phyloP scores from a whole-genome alignment of 352 stramenopile species.

The Globisporangium perplexum region DNA sequence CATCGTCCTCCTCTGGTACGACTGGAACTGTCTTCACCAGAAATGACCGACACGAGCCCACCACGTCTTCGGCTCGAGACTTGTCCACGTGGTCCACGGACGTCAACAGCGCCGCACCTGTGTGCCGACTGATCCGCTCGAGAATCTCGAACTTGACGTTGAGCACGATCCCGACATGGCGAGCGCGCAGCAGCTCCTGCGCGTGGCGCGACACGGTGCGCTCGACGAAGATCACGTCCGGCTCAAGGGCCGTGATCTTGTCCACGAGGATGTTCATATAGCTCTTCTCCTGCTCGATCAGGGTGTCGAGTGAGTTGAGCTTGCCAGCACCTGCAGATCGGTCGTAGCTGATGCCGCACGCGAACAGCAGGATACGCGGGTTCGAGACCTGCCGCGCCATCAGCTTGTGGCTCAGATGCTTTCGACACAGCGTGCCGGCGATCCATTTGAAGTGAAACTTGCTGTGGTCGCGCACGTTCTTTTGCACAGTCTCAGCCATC shows the following conservation, averaged over 20 bases:
- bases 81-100: slow-evolving; percentile 92
- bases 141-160: slow-evolving; percentile 93
- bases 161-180: slow-evolving; percentile 90
- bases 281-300: slow-evolving; percentile 95
- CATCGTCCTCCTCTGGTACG: slow-evolving; percentile 34
- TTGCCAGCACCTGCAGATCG: slow-evolving; percentile 74
- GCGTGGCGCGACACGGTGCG: slow-evolving; percentile 86
- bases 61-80: slow-evolving; percentile 34
- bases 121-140: slow-evolving; percentile 91
- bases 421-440: slow-evolving; percentile 93
- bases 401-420: slow-evolving; percentile 96
- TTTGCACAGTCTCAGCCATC: slow-evolving; percentile 35
- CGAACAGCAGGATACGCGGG: slow-evolving; percentile 96
- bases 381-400: slow-evolving; percentile 93
- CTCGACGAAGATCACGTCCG: slow-evolving; percentile 94
- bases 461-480: slow-evolving; percentile 60
- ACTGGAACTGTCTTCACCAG: slow-evolving; percentile 52
- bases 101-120: slow-evolving; percentile 87
- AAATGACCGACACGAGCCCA: slow-evolving; percentile 67
- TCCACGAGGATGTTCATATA: slow-evolving; percentile 97
- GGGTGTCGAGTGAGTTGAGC: slow-evolving; percentile 93
- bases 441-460: slow-evolving; percentile 92
- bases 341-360: slow-evolving; percentile 95
- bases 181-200: slow-evolving; percentile 90
- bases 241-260: slow-evolving; percentile 94